These are phyloP conservation scores for Theobroma cacao DNA, from an alignment of 345 rosid genomes.

Conservation along the genomic window DNA sequence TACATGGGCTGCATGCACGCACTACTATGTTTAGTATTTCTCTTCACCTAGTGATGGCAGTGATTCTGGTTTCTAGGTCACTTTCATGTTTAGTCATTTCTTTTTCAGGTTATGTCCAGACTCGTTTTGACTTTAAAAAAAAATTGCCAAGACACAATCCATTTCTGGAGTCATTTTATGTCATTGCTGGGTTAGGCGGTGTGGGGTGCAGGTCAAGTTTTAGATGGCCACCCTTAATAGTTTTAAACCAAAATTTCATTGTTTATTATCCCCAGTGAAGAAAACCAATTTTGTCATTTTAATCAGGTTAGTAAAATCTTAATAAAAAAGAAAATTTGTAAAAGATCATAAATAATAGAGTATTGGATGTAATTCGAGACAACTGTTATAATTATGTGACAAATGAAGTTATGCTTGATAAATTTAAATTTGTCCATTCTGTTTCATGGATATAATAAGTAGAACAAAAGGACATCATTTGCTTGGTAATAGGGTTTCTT, in stretches of 20 bases:
- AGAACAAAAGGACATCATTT: not conserved
- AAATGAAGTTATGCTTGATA: not conserved
- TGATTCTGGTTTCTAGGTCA: too few species aligned
- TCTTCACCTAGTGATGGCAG: too few species aligned
- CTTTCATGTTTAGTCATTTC: not conserved
- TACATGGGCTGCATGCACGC: not conserved
- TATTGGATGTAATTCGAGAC: not conserved
- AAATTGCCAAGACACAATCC: not conserved
- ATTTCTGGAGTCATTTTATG: not conserved
- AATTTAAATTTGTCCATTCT: not conserved
- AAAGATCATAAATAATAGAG: not conserved
- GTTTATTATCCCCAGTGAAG: not conserved
- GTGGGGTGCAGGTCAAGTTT: not conserved
- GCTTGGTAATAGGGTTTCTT: not conserved
- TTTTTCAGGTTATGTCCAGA: not conserved
- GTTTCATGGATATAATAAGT: not conserved
- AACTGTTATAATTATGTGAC: not conserved
- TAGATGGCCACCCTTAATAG: not conserved
- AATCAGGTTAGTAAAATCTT: not conserved
- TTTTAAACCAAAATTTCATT: not conserved
- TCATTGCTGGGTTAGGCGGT: not conserved
- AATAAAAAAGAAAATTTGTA: not conserved
- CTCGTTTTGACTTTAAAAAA: not conserved
- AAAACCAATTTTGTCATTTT: not conserved
- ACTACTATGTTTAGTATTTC: too few species aligned